These are phyloP conservation scores for Ceratocystis alfenasii DNA, from an alignment of 2,329 filamentous ascomycete species.

Conservation along the genomic window DNA sequence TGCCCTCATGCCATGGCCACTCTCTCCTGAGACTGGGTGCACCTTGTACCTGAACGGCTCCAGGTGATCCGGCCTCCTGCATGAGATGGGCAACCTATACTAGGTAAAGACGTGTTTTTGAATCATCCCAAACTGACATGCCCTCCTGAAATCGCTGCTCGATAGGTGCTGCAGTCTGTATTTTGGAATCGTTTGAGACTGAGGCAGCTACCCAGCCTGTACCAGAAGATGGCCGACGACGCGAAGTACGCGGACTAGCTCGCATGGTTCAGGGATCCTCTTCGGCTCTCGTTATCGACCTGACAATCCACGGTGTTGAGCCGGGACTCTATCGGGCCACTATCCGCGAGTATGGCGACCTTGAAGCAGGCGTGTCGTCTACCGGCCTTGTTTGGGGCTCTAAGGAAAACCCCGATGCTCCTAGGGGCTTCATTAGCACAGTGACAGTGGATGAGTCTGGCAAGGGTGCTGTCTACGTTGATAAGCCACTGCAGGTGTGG, in stretches of 20 bases:
- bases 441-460: constrained; percentile 66
- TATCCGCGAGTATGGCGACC: constrained; percentile 75
- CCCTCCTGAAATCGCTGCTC: background rate
- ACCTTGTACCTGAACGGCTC: constrained; percentile 4
- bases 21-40: background rate
- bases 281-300: constrained; percentile 68
- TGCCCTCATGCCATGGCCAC: background rate
- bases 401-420: constrained; percentile 26
- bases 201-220: constrained; percentile 35
- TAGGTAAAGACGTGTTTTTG: background rate
- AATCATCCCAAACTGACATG: constrained; percentile 6
- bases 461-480: constrained; percentile 66
- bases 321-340: constrained; percentile 75
- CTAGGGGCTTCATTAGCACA: constrained; percentile 52
- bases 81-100: background rate
- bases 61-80: constrained; percentile 11
- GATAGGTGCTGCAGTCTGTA: constrained; percentile 74
- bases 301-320: constrained; percentile 71
- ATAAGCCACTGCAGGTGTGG: constrained; percentile 78
- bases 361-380: constrained; percentile 69
- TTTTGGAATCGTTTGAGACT: constrained; percentile 71
- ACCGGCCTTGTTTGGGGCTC: constrained; percentile 69
- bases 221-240: constrained; percentile 31
- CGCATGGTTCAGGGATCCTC: constrained; percentile 86
- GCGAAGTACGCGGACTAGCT: constrained; percentile 69